Evolutionary conservation across 106 monocot genomes (phyloP), one percentile per base, ranked within the genome.

Genomic region (Hemerocallis citrina): DNA sequence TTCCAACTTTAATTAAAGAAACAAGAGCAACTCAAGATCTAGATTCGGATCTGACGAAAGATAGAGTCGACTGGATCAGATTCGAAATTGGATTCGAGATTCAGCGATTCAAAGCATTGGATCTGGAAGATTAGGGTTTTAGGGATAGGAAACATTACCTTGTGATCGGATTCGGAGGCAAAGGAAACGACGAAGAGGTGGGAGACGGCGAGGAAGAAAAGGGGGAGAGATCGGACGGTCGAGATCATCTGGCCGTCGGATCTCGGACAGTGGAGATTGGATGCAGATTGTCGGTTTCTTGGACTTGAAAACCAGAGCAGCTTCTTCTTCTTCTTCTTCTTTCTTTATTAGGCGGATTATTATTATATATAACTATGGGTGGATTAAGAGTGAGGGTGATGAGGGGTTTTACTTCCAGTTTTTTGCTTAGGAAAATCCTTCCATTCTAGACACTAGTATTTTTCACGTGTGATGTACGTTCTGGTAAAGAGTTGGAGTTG

Each of bases 241-340:
- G 74, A 19, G 10, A 43, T 35, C 85, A 85, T 85, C 39, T 70
- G 67, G 72, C 35, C 38, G 20, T 16, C 65, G 68, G 77, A 70
- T 75, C 59, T 68, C 33, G 65, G 22, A 8, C 32, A 40, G 22
- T 25, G 59, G 24, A 22, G 40, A 39, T 24, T 60, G 37, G 11
- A 6, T 38, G n/a, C n/a, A n/a, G n/a, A n/a, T n/a, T n/a, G n/a
- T n/a, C n/a, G n/a, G n/a, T n/a, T n/a, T n/a, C n/a, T n/a, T n/a
- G n/a, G n/a, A n/a, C n/a, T n/a, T n/a, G n/a, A n/a, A n/a, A n/a
- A n/a, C n/a, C n/a, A n/a, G n/a, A n/a, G n/a, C n/a, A n/a, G n/a
- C n/a, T n/a, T n/a, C n/a, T n/a, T n/a, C n/a, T n/a, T n/a, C n/a
- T n/a, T n/a, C n/a, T n/a, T n/a, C n/a, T n/a, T n/a, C n/a, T n/a